A percentile compares a stretch with the other conserved stretches of the same genome.
Conservation (phyloP, 1,284 basidiomycete genomes). For the Heterobasidion annosum region DNA sequence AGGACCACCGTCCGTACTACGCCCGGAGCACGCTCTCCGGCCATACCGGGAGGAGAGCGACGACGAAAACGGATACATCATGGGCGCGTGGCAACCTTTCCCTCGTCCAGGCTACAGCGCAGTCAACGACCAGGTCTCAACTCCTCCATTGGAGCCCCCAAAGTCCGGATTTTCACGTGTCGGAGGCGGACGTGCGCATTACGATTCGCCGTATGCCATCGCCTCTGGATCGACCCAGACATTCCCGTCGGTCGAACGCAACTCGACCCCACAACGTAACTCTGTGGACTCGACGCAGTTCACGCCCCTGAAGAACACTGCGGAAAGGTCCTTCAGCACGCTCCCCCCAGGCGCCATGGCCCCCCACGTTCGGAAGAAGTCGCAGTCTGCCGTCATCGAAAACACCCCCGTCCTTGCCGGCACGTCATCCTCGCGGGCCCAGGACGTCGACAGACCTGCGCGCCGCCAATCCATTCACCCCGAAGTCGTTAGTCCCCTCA, state of each 20-base stretch:
- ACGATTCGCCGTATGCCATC: slow-evolving; percentile 72
- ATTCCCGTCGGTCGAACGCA: slow-evolving; percentile 55
- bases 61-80: slow-evolving; percentile 73
- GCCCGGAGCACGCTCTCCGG: slow-evolving; percentile 66
- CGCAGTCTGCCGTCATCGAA: slow-evolving; percentile 73
- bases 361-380: slow-evolving; percentile 68
- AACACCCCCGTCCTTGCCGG: slow-evolving; percentile 26
- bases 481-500: slow-evolving; percentile 9
- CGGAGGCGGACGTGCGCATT: slow-evolving; percentile 71
- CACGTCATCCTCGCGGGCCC: not conserved
- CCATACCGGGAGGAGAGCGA: slow-evolving; percentile 74
- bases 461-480: slow-evolving; percentile 9
- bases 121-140: slow-evolving; percentile 24
- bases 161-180: slow-evolving; percentile 69
- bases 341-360: slow-evolving; percentile 58
- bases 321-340: slow-evolving; percentile 20
- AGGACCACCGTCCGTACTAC: slow-evolving; percentile 63
- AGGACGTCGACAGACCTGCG: slow-evolving; percentile 2
- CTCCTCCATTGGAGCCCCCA: slow-evolving; percentile 20
- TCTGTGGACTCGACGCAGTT: slow-evolving; percentile 35
- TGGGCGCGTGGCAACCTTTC: slow-evolving; percentile 78
- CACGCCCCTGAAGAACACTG: slow-evolving; percentile 37
- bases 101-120: slow-evolving; percentile 41
- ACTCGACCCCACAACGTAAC: slow-evolving; percentile 15
- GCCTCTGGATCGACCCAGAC: slow-evolving; percentile 40